Conservation (phyloP, 2,329 filamentous ascomycete species). For the Furcasterigmium furcatum region DNA sequence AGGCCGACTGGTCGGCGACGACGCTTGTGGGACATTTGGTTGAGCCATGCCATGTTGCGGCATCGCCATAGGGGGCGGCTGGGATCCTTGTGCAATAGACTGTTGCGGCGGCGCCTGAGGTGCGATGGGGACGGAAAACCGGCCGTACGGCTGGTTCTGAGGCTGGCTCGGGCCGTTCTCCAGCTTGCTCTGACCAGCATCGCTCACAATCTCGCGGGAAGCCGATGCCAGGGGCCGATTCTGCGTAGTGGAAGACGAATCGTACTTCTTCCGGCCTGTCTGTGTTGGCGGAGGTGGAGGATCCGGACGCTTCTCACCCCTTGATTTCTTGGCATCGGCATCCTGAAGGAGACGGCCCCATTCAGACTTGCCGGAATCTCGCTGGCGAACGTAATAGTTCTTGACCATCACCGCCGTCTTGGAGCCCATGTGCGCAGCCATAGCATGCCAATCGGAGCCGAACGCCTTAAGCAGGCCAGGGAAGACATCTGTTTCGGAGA, state of each 20-base stretch:
- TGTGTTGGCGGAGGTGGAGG: constrained; percentile 54
- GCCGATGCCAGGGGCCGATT: constrained; percentile 40
- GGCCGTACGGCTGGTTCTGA: constrained; percentile 33
- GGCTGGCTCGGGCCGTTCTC: constrained; percentile 29
- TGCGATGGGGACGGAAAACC: constrained; percentile 44
- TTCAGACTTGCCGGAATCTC: constrained; percentile 55
- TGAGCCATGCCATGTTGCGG: constrained; percentile 33
- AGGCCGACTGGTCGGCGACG: constrained; percentile 42
- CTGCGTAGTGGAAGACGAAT: constrained; percentile 33
- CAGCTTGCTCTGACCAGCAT: constrained; percentile 41
- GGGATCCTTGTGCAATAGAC: constrained; percentile 8
- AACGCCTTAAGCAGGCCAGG: constrained; percentile 68
- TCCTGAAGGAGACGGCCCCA: constrained; percentile 59
- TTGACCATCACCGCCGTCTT: constrained; percentile 85
- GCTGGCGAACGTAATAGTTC: constrained; percentile 64
- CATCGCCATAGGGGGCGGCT: constrained; percentile 21
- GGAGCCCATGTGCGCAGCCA: constrained; percentile 76
- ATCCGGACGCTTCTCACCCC: constrained; percentile 57
- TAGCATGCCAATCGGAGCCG: constrained; percentile 74
- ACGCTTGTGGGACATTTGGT: constrained; percentile 32
- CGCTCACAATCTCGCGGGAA: constrained; percentile 36
- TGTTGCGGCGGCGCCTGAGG: constrained; percentile 25
- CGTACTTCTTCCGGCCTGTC: constrained; percentile 49
- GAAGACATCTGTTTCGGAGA: constrained; percentile 77
- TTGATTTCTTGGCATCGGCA: constrained; percentile 51